These are phyloP conservation scores for Fistulinella prunicolor DNA, from an alignment of 768 basidiomycete genomes.

Conservation along the genomic window DNA sequence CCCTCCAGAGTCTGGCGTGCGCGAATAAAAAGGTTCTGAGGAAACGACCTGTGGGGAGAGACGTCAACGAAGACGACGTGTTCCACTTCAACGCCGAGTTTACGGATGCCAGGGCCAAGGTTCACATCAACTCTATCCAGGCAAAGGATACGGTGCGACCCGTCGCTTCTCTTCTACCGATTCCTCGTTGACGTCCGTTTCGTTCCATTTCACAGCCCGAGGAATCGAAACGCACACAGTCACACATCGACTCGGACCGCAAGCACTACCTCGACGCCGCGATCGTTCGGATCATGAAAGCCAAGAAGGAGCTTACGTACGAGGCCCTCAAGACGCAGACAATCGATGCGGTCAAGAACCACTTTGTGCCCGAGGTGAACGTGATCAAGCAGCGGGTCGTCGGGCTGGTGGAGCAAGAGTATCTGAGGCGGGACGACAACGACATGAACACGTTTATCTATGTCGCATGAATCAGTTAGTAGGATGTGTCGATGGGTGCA, in stretches of 20 bases:
- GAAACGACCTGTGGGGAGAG: constrained; percentile 75
- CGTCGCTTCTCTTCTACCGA: not conserved
- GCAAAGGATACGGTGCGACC: constrained; percentile 82
- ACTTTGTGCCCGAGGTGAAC: constrained; percentile 82
- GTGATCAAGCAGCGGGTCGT: constrained; percentile 86
- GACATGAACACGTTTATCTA: constrained; percentile 76
- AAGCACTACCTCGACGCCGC: constrained; percentile 87
- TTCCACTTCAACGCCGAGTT: constrained; percentile 86
- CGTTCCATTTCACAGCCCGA: constrained; percentile 53
- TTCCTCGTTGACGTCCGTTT: not conserved
- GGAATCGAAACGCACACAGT: constrained; percentile 80
- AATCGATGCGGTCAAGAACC: constrained; percentile 81
- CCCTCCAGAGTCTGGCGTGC: constrained; percentile 88
- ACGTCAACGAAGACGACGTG: constrained; percentile 70
- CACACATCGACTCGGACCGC: constrained; percentile 83
- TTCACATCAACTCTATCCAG: constrained; percentile 96
- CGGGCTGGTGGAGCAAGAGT: constrained; percentile 81
- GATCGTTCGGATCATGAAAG: constrained; percentile 96
- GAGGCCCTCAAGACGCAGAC: constrained; percentile 79
- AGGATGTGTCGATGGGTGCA: too few species aligned
- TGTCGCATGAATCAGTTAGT: constrained; percentile 50
- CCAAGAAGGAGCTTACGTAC: constrained; percentile 77
- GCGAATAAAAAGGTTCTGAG: constrained; percentile 85
- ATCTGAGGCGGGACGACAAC: constrained; percentile 71
- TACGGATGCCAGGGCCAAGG: constrained; percentile 68